Percentiles rank a stretch among this genome's conserved stretches.
phyloP scores from a whole-genome alignment of 352 stramenopile genomes.

The Thalassiosira livingstoniorum region DNA sequence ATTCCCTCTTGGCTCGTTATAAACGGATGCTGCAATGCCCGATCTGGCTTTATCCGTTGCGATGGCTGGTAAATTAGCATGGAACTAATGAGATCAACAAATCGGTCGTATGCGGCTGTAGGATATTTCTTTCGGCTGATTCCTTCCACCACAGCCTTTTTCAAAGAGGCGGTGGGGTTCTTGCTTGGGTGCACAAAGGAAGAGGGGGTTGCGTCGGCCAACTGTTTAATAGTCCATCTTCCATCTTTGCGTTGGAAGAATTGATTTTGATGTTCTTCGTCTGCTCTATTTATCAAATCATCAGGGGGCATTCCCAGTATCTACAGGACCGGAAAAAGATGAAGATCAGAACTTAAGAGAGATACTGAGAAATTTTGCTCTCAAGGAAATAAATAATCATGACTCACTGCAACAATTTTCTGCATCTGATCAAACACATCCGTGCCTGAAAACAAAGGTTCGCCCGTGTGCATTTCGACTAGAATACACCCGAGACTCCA shows the following conservation, averaged over 20 bases:
- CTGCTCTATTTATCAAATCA: constrained; percentile 90
- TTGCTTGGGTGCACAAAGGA: constrained; percentile 67
- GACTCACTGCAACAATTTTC: constrained; percentile 91
- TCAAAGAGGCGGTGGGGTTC: constrained; percentile 73
- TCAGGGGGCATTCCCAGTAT: constrained; percentile 93
- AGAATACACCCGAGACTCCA: constrained; percentile 99
- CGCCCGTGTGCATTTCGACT: constrained; percentile 98
- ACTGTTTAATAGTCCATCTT: constrained; percentile 61
- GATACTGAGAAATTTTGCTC: neutral
- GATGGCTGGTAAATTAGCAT: constrained; percentile 95
- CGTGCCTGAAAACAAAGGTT: constrained; percentile 95
- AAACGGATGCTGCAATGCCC: constrained; percentile 95
- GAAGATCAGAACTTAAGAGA: constrained; percentile 17
- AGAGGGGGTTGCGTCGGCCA: constrained; percentile 27
- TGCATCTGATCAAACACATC: constrained; percentile 97
- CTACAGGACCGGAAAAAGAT: constrained; percentile 78
- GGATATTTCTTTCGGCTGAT: constrained; percentile 72
- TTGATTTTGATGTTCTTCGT: constrained; percentile 88
- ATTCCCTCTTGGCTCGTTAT: constrained; percentile 70
- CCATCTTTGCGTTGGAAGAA: constrained; percentile 90
- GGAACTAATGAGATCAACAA: constrained; percentile 92
- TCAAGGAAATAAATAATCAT: constrained; percentile 9
- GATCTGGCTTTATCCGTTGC: constrained; percentile 90
- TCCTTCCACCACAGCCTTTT: constrained; percentile 73
- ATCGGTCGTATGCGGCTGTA: constrained; percentile 89